Percentiles rank a stretch among this genome's conserved stretches.
Conservation (phyloP, 371 early-diverging fungal genomes). For the Mucor piriformis region DNA sequence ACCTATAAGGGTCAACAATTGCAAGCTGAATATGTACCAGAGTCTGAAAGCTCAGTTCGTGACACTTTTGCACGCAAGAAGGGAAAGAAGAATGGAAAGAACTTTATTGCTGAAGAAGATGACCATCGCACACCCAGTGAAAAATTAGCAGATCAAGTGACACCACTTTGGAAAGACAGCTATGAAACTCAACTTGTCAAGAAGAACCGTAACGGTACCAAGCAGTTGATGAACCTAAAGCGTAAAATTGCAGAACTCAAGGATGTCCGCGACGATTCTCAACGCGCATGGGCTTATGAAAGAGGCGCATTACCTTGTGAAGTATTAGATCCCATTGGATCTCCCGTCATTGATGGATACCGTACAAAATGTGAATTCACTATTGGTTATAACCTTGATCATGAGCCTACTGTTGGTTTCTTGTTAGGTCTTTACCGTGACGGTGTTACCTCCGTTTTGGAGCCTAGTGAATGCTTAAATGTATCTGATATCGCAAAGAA, state of each 20-base stretch:
- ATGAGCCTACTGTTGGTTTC: conserved; percentile 66
- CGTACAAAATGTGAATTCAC: conserved; percentile 85
- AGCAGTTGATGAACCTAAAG: conserved; percentile 32
- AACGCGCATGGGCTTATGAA: conserved; percentile 36
- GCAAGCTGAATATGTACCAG: conserved; percentile 28
- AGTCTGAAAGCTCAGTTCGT: conserved; percentile 29
- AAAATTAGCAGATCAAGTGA: conserved; percentile 73
- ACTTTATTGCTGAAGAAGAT: conserved; percentile 19
- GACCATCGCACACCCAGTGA: conserved; percentile 62
- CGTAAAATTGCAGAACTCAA: conserved; percentile 27
- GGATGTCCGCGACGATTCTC: conserved; percentile 25
- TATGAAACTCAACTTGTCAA: conserved; percentile 48
- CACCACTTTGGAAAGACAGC: conserved; percentile 59
- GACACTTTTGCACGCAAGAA: conserved; percentile 21
- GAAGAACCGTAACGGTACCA: conserved; percentile 36
- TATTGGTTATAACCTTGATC: conserved; percentile 60
- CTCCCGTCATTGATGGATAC: conserved; percentile 70
- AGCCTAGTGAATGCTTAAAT: conserved; percentile 48
- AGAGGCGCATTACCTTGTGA: conserved; percentile 44
- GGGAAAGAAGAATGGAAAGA: conserved; percentile 16
- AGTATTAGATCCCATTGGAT: conserved; percentile 56
- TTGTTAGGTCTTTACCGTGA: conserved; percentile 63
- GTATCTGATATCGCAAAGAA: conserved; percentile 50
- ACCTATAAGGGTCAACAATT: conserved; percentile 43
- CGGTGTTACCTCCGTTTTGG: conserved; percentile 56